These are phyloP conservation scores for Penicillium paneum DNA, from an alignment of 2,329 filamentous ascomycete species.

Conservation along the genomic window DNA sequence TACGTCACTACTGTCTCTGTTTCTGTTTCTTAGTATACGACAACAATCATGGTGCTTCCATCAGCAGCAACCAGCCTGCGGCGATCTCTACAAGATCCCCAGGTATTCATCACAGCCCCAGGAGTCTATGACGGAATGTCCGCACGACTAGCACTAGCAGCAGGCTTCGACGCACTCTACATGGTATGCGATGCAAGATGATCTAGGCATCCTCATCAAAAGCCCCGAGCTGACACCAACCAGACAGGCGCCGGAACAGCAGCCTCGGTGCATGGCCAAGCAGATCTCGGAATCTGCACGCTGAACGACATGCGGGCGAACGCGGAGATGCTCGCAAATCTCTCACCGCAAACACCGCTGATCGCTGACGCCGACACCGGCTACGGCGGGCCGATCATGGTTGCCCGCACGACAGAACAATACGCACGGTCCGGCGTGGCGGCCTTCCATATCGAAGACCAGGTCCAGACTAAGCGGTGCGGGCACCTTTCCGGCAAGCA, in stretches of 20 bases:
- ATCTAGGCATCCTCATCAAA: not conserved
- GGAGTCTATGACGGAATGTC: constrained; percentile 54
- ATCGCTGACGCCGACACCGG: constrained; percentile 57
- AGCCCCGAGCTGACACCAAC: not conserved
- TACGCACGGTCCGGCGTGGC: constrained; percentile 55
- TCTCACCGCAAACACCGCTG: constrained; percentile 49
- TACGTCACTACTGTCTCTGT: not conserved
- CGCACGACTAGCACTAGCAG: constrained; percentile 48
- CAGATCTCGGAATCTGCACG: constrained; percentile 51
- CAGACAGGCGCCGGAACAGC: constrained; percentile 53
- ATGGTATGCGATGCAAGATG: constrained; percentile 41
- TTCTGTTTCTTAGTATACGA: not conserved
- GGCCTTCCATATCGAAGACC: constrained; percentile 58
- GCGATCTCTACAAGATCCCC: constrained; percentile 31
- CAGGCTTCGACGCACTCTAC: constrained; percentile 51
- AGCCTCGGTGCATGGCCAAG: constrained; percentile 48
- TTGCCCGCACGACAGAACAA: constrained; percentile 49
- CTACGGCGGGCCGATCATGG: constrained; percentile 51
- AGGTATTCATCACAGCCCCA: constrained; percentile 45
- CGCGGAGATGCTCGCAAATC: constrained; percentile 53
- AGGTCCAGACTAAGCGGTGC: constrained; percentile 48
- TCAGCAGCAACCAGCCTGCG: constrained; percentile 35
- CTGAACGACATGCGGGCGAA: constrained; percentile 53
- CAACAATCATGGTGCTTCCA: constrained; percentile 22
- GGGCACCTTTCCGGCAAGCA: constrained; percentile 42